Evolutionary conservation across 2,329 filamentous ascomycete species (phyloP).

Genomic region (Colletotrichum gigasporum): DNA sequence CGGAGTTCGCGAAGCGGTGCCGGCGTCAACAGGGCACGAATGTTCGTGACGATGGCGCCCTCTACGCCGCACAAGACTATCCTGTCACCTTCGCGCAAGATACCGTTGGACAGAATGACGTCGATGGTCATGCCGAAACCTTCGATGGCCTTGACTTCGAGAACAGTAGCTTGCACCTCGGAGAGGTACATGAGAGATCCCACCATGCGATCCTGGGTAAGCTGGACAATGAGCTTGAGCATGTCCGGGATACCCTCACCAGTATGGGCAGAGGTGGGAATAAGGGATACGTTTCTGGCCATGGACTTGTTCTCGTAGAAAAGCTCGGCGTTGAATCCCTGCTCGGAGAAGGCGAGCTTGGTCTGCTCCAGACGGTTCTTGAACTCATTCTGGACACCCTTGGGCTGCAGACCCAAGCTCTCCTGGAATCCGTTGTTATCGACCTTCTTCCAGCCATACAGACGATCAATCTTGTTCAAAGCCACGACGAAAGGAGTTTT

Average conservation of each 20-base stretch:
- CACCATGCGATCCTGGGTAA: constrained; percentile 98
- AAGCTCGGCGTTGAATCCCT: constrained; percentile 97
- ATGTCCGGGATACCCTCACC: constrained; percentile 99
- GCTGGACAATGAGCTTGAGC: constrained; percentile 90
- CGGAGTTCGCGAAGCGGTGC: constrained; percentile 93
- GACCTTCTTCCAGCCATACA: constrained; percentile 98
- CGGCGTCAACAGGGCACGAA: constrained; percentile 92
- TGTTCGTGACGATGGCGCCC: constrained; percentile 93
- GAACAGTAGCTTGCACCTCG: constrained; percentile 95
- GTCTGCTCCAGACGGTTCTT: constrained; percentile 88
- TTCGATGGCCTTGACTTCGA: constrained; percentile 99
- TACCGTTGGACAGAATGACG: constrained; percentile 95
- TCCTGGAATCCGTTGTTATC: constrained; percentile 99
- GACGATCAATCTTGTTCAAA: constrained; percentile 99
- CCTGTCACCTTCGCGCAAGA: constrained; percentile 91
- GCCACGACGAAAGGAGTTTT: constrained; percentile 99
- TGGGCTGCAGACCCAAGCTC: constrained; percentile 88
- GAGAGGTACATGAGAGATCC: constrained; percentile 97
- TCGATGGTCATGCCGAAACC: constrained; percentile 99
- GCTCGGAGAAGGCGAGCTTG: constrained; percentile 93
- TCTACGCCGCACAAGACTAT: constrained; percentile 97
- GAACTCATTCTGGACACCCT: constrained; percentile 94
- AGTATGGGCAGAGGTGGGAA: constrained; percentile 97
- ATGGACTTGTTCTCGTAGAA: constrained; percentile 99
- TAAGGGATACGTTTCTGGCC: constrained; percentile 92